Conservation (phyloP, 805 yeast genomes). For the Priceomyces medius region DNA sequence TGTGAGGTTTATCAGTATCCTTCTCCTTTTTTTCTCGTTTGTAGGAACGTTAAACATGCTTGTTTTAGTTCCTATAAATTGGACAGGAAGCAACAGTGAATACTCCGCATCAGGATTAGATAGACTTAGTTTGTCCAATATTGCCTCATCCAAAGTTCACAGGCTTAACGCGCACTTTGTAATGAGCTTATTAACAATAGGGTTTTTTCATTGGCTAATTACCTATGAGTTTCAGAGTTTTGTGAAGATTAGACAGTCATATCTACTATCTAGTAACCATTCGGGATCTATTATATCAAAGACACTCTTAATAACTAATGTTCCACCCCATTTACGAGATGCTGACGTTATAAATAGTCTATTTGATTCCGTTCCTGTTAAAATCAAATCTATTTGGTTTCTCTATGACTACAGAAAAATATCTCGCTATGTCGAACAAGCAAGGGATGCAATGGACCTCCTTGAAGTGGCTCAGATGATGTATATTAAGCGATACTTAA, state of each 20-base stretch:
- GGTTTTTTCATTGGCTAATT: conserved; percentile 56
- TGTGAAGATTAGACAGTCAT: conserved; percentile 47
- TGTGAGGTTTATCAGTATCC: conserved; percentile 55
- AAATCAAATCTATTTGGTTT: conserved; percentile 59
- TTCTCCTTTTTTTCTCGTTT: conserved; percentile 50
- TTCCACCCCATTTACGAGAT: conserved; percentile 38
- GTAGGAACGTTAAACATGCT: conserved; percentile 57
- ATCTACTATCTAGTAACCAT: conserved; percentile 30
- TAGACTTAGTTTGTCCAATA: conserved; percentile 66
- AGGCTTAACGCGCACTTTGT: conserved; percentile 63
- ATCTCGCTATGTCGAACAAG: conserved; percentile 18
- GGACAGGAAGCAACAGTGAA: conserved; percentile 32
- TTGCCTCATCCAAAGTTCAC: conserved; percentile 50
- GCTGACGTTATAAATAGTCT: conserved; percentile 21
- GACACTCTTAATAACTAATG: conserved; percentile 44
- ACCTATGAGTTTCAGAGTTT: conserved; percentile 54
- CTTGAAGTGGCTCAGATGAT: conserved; percentile 28
- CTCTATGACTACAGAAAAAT: conserved; percentile 33
- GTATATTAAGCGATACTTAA: conserved; percentile 11
- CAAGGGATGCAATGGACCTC: conserved; percentile 23
- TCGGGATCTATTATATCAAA: conserved; percentile 23
- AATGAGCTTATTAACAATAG: conserved; percentile 53
- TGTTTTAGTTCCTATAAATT: conserved; percentile 64
- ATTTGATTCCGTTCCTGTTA: conserved; percentile 50
- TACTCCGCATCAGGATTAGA: conserved; percentile 56